These are phyloP conservation scores for Globisporangium emineosum DNA, from an alignment of 352 stramenopile species.

Conservation along the genomic window DNA sequence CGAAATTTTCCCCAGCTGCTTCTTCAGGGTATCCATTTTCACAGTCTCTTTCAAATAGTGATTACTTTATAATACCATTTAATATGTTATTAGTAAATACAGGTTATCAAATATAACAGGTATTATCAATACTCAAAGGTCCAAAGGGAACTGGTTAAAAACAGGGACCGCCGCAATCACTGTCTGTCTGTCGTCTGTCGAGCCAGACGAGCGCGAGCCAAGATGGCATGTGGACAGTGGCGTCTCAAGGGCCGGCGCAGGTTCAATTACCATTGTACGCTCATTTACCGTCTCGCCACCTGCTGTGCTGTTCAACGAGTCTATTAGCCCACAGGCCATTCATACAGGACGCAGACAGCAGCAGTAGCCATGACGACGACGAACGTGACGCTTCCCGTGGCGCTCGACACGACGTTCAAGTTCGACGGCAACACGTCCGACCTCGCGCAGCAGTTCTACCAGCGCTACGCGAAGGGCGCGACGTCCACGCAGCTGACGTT, in stretches of 20 bases:
- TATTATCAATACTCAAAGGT: too few species aligned
- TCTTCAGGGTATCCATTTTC: neutral
- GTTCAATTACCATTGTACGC: neutral
- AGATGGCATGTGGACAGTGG: neutral
- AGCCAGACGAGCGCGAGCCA: neutral
- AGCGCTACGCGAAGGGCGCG: constrained; percentile 11
- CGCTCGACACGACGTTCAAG: constrained; percentile 17
- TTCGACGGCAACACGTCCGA: constrained; percentile 33
- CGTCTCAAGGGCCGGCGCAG: neutral
- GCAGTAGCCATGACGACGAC: neutral
- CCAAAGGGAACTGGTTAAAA: neutral
- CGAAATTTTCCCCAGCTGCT: neutral
- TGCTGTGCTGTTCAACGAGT: neutral
- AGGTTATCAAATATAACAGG: too few species aligned
- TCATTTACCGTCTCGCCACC: constrained; percentile 2
- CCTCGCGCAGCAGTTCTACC: constrained; percentile 19
- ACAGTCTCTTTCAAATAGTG: neutral
- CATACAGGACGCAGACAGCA: neutral
- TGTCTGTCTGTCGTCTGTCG: neutral
- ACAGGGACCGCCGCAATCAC: neutral
- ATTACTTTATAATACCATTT: too few species aligned
- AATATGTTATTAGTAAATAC: too few species aligned
- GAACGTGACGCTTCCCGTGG: constrained; percentile 8
- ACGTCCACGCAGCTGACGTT: constrained; percentile 23
- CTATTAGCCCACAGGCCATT: neutral